Evolutionary conservation across 2,329 filamentous ascomycete species (phyloP).

Genomic region (Cyphellophora europaea): DNA sequence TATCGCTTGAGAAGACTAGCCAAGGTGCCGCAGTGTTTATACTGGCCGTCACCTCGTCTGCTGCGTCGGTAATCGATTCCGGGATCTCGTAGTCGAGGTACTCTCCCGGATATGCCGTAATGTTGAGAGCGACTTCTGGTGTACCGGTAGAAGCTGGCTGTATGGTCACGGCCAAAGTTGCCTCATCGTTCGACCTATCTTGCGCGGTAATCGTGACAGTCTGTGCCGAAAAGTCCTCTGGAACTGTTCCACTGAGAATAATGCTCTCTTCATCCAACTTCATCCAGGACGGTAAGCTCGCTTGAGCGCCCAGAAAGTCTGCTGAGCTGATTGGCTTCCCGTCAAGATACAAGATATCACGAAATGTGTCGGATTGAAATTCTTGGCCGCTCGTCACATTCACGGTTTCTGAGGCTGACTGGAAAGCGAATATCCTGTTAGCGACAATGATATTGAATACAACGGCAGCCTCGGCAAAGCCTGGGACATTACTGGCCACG

Average conservation of each 20-base stretch:
- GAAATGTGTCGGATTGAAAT: conserved; percentile 46
- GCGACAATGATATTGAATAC: conserved; percentile 65
- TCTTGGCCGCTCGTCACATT: conserved; percentile 46
- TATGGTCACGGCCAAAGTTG: conserved; percentile 47
- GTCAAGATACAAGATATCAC: conserved; percentile 48
- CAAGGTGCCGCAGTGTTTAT: background rate
- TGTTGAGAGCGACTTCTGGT: conserved; percentile 1
- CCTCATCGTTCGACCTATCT: conserved; percentile 51
- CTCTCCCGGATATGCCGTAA: background rate
- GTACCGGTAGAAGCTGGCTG: conserved; percentile 21
- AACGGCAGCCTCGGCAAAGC: conserved; percentile 59
- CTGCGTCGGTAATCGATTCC: background rate
- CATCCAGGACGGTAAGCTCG: conserved; percentile 59
- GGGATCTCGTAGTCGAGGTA: background rate
- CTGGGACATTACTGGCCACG: conserved; percentile 69
- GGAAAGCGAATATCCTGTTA: conserved; percentile 58
- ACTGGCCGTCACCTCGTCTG: background rate
- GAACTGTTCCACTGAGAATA: conserved; percentile 55
- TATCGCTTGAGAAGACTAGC: conserved; percentile 1
- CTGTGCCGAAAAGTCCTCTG: conserved; percentile 46
- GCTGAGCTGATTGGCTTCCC: conserved; percentile 38
- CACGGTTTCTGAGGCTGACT: conserved; percentile 45
- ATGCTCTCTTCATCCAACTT: conserved; percentile 54
- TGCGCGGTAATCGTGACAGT: conserved; percentile 54
- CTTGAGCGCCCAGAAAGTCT: conserved; percentile 44